A percentile compares a stretch with the other conserved stretches of the same genome.
phyloP scores from a whole-genome alignment of 1,284 basidiomycete species.

The Trichosporon sp. region DNA sequence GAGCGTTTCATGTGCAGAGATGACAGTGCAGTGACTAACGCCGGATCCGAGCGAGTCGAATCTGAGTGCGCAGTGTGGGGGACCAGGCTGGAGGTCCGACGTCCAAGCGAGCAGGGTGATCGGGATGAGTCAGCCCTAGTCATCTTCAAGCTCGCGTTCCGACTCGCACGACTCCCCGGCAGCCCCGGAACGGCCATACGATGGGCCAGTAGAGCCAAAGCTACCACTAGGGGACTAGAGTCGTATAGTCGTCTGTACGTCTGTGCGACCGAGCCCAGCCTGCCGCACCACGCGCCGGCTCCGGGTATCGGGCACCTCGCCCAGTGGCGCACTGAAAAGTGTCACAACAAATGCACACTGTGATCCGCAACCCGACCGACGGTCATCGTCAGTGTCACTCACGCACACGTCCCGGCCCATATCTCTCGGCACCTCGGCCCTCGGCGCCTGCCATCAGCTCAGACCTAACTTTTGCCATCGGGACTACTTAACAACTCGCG shows the following conservation, averaged over 20 bases:
- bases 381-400: neutral
- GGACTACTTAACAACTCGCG: neutral
- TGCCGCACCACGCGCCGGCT: neutral
- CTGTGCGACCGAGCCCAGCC: neutral
- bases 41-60: neutral
- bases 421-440: neutral
- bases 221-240: neutral
- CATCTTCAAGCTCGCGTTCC: neutral
- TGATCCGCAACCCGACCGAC: neutral
- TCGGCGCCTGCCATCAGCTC: neutral
- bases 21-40: neutral
- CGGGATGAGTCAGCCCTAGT: neutral
- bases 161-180: neutral
- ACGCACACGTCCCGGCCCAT: neutral
- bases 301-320: neutral
- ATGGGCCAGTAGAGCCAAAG: neutral
- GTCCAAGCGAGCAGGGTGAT: neutral
- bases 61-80: neutral
- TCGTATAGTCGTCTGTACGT: neutral
- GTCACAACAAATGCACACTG: neutral
- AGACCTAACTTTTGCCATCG: neutral
- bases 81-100: too few species aligned
- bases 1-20: neutral
- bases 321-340: neutral
- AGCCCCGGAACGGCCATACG: neutral